These are phyloP conservation scores for Trypanosoma scelopori DNA, from an alignment of 208 protist species.

Conservation along the genomic window DNA sequence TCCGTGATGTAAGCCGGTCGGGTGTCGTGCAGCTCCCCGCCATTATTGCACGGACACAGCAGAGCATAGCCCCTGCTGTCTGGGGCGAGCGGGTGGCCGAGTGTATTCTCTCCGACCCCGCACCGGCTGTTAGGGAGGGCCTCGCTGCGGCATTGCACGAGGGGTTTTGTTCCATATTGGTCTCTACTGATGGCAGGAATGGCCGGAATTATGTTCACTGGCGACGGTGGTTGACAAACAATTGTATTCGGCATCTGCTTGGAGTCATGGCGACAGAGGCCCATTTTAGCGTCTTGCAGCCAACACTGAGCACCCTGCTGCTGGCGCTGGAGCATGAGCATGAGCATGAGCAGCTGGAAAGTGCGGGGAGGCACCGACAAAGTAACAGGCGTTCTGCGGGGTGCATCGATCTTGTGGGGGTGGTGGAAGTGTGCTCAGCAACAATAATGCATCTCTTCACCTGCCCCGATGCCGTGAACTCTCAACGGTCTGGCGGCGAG, in stretches of 20 bases:
- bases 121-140: background rate
- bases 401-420: background rate
- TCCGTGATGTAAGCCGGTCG: conserved; percentile 2
- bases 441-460: conserved; percentile 11
- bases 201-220: conserved; percentile 8
- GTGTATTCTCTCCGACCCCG: conserved; percentile 21
- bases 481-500: background rate
- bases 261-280: conserved; percentile 17
- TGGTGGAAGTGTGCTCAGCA: conserved; percentile 12
- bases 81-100: conserved; percentile 17
- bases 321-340: conserved; percentile 4
- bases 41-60: background rate
- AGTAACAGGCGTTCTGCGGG: background rate
- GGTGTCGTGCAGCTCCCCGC: background rate
- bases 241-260: background rate
- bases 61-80: background rate
- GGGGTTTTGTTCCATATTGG: background rate
- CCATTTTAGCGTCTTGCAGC: conserved; percentile 10
- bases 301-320: conserved; percentile 4
- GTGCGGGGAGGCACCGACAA: background rate
- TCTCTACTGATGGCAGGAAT: background rate
- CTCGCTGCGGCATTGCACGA: conserved; percentile 3
- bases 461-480: background rate
- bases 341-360: background rate
- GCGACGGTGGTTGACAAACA: conserved; percentile 11